A percentile compares a stretch with the other conserved stretches of the same genome.
Conservation (phyloP, 1,139 yeast species). For the Pichia sp. region DNA sequence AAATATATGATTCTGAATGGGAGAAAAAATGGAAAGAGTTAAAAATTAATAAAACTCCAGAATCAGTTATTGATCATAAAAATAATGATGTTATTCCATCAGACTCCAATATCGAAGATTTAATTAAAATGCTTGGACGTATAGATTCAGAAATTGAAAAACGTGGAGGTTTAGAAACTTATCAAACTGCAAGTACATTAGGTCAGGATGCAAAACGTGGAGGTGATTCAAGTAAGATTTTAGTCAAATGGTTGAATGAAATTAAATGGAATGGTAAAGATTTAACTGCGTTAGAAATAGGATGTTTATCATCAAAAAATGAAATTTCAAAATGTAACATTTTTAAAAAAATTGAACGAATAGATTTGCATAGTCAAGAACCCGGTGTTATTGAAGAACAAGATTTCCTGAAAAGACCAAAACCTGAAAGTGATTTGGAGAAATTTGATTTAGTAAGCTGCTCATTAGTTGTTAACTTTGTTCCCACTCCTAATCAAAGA, state of each 20-base stretch:
- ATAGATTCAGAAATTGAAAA: constrained; percentile 54
- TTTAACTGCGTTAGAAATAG: constrained; percentile 64
- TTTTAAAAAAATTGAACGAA: constrained; percentile 47
- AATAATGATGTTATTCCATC: constrained; percentile 9
- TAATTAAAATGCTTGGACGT: constrained; percentile 37
- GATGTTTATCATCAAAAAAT: constrained; percentile 67
- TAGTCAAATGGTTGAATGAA: constrained; percentile 64
- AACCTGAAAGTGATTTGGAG: constrained; percentile 41
- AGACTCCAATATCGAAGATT: constrained; percentile 4
- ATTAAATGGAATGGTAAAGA: constrained; percentile 15
- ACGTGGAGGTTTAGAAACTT: constrained; percentile 65
- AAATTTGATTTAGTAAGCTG: constrained; percentile 67
- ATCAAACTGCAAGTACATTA: constrained; percentile 81
- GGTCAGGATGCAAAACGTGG: constrained; percentile 79
- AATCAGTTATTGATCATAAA: constrained; percentile 6
- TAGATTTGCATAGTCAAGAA: constrained; percentile 80
- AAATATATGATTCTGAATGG: constrained; percentile 13
- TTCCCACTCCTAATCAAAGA: constrained; percentile 61
- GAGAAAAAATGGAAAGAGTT: constrained; percentile 11
- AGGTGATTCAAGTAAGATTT: constrained; percentile 79
- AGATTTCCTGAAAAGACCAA: constrained; percentile 76
- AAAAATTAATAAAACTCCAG: constrained; percentile 23
- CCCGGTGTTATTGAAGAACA: constrained; percentile 59
- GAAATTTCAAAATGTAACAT: constrained; percentile 53
- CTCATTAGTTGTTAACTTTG: constrained; percentile 83